Evolutionary conservation across 108 stramenopile genomes (phyloP), one percentile per base, ranked within the genome.

Genomic region (Skeletonema costatum): DNA sequence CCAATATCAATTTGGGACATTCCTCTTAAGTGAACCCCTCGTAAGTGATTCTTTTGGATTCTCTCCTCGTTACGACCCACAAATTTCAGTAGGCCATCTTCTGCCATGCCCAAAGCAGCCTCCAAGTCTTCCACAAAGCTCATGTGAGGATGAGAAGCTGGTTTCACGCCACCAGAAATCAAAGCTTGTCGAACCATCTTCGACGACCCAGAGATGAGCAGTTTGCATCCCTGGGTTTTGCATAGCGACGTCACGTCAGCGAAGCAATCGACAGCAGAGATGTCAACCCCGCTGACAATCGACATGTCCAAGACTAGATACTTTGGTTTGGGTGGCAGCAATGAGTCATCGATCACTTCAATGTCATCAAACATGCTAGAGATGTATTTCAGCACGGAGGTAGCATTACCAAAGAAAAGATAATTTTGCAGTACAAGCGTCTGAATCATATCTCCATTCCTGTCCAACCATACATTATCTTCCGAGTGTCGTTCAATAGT

Each of bases 361-460:
- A 79, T 71, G 25, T 88, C 87, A 31, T 94, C 89, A 74, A 94
- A 94, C 91, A 94, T 94, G n/a, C 83, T 82, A 10, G 70, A 51
- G 31, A 94, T 81, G 66, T 94, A 92, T 58, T 78, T 76, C n/a
- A 82, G 77, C 32, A 90, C 78, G 0, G 91, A 87, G 2, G 73
- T 74, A 5, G 91, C 90, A 75, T 94, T 94, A 16, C 93, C 93
- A 70, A 94, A 94, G 68, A 92, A 94, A 13, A 94, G 75, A 70
- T 92, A 94, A 60, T 89, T 92, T 67, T 94, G 93, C 21, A 94
- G 73, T 2, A 92, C 86, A 13, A 94, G 62, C 3, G 92, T 69
- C 41, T 92, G 93, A 32, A 92, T 88, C 17, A 82, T 56, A 62
- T 90, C 90, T 14, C 86, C 91, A 68, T 94, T 71, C n/a, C 83